Evolutionary conservation across 1,139 yeast genomes (phyloP), one percentile per base, ranked within the genome.

Genomic region (Ogataea hybrid): DNA sequence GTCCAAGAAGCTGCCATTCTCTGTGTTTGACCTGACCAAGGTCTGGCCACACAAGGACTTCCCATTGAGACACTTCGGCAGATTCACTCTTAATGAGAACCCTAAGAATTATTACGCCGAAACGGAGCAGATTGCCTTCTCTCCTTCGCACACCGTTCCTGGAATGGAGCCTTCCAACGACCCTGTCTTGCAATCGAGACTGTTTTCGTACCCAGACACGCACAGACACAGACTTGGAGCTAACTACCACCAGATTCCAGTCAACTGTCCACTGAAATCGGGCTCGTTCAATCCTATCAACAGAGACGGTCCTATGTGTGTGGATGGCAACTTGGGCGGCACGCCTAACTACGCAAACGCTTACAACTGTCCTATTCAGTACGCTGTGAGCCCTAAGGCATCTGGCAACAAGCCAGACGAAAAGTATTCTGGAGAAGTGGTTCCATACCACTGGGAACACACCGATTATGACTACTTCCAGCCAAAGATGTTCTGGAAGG

Each of bases 251-350:
- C 86, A 81, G 64, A 79, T 83, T 51, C 90, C 90, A 35, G 85
- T 82, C 57, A 83, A 83, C 65, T 79, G 85, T 70, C 85, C 78
- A 34, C 69, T 68, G 41, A 74, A 63, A 49, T 78, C 69, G 69
- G 61, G 61, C 15, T 86, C 50, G 73, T 78, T 65, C 48, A 63
- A 64, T 29, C 65, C 65, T 14, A 61, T 59, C 37, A 78, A 82
- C 62, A 81, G 97, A 67, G 97, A 89, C 62, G 97, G 97, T 63
- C 74, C 79, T 39, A 84, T 87, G 94, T 69, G 68, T 48, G 88
- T 87, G 42, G 81, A 85, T 62, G 92, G 89, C 46, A 90, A 90
- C 75, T 77, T 84, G 64, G 97, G 97, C 40, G 64, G 79, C 44
- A 77, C 78, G 57, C 96, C 97, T 62, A 89, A 88, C 69, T 84